Evolutionary conservation across 169 alveolate genomes (phyloP), one percentile per base, ranked within the genome.

Genomic region (Neospora caninum): DNA sequence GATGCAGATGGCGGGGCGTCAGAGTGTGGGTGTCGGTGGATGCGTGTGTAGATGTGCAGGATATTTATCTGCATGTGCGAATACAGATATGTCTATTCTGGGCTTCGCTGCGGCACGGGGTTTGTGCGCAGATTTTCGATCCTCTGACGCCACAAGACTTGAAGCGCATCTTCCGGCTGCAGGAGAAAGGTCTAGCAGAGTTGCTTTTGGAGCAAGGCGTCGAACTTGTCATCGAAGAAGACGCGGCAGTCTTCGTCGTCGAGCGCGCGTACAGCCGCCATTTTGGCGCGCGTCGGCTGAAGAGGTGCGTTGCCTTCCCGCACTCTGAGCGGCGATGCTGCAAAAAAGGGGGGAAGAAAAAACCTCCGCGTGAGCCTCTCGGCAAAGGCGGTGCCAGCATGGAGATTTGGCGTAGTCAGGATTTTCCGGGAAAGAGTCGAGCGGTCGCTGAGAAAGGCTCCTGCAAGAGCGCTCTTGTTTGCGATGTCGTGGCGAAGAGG

Each of bases 221-320:
- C 36, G 67, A 45, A 9, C 58, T 91, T 20, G 42, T 20, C 38
- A 64, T 91, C 49, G 36, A 54, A 9, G 94, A 91, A 13, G 73
- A 70, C 10, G 94, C 94, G 7, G 67, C 31, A 7, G n/a, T 20
- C 54, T 80, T 78, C 58, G 78, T 91, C 43, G 54, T 91, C 45
- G 94, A 73, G 42, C 38, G 94, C 29, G 94, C 94, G 1, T 91
- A 82, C 89, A 73, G 89, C 67, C 88, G 78, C 91, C 42, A 73
- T n/a, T 78, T 80, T 45, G 94, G 94, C 6, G 94, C 89, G 31
- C 45, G 94, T n/a, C 80, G 91, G 22, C 84, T 91, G 78, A 67
- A 84, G 42, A 91, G 86, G 93, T 91, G 36, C 20, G 86, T 13
- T 4, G 4, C 58, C 58, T 9, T 29, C 41, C 80, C 10, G 34